Evolutionary conservation across 495 filamentous ascomycete species (phyloP), one percentile per base, ranked within the genome.

Genomic region (Penicillium desertorum): DNA sequence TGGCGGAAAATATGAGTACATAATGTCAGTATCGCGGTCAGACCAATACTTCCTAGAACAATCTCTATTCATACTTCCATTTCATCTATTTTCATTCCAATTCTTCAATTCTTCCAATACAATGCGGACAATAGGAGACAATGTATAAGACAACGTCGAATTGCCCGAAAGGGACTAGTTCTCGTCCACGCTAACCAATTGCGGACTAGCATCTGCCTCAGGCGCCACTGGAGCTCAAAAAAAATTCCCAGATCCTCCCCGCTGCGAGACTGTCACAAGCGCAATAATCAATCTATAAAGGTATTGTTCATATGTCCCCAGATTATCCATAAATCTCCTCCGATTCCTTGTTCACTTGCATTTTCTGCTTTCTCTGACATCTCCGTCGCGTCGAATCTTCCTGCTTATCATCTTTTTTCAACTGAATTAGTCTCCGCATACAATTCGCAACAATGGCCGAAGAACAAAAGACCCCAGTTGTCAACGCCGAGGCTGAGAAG

Each of bases 401-500:
- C 25, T 46, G 48, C 36, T 49, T 54, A 59, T 44, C n/a, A 36
- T 53, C 9, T 53, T 43, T 25, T 25, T 53, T 50, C 27, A 11
- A 44, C 17, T 12, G 45, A 20, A 45, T 32, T 51, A 58, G 39
- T 36, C 47, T 45, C 45, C 49, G 22, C 34, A 36, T 12, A 39
- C 19, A 57, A 36, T 45, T 57, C 55, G 22, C 59, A 59, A 65
- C 48, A 25, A 79, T 79, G 75, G 62, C 76, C 56, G 74, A 72
- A 22, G 74, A 77, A 63, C 67, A 75, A 50, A 78, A 78, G 64
- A 58, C 68, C 50, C 62, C 63, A 56, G 61, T 64, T 45, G 22
- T 34, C 54, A 78, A 78, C 49, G 60, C 67, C 42, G 75, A 76
- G 47, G 73, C 77, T 16, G 73, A 73, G 59, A 67, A 76, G 66